A percentile compares a stretch with the other conserved stretches of the same genome.
phyloP scores from a whole-genome alignment of 192 early-diverging fungal genomes.

The Anaeromyces robustus region DNA sequence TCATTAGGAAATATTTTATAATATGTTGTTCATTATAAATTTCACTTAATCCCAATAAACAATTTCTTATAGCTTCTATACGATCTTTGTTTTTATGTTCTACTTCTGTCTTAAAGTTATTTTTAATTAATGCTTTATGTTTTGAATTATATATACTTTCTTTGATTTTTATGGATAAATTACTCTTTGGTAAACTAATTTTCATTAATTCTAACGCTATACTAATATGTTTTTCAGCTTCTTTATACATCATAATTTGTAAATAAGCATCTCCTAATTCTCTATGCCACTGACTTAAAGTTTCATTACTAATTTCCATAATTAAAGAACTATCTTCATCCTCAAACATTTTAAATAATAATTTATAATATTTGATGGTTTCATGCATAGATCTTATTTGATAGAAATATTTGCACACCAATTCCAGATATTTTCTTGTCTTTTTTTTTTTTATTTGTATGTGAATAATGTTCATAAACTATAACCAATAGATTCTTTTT shows the following conservation, averaged over 20 bases:
- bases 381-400: constrained; percentile 18
- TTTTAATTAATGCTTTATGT: neutral
- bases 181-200: neutral
- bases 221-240: neutral
- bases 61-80: neutral
- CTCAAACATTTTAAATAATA: constrained; percentile 10
- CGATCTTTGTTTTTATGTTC: neutral
- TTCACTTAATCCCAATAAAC: neutral
- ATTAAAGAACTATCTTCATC: constrained; percentile 1
- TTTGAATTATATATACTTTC: neutral
- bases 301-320: constrained; percentile 7
- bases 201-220: neutral
- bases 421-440: constrained; percentile 19
- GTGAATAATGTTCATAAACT: constrained; percentile 27
- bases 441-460: constrained; percentile 13
- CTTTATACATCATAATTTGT: neutral
- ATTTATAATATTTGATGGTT: constrained; percentile 25
- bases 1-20: neutral
- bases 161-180: neutral
- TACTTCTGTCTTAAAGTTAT: neutral
- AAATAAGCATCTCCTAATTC: constrained; percentile 31
- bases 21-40: neutral
- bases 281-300: constrained; percentile 17
- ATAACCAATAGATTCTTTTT: constrained; percentile 13
- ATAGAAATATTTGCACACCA: constrained; percentile 18